phyloP scores from a whole-genome alignment of 2,329 filamentous ascomycete species.

The Sodiomyces alkalinus region DNA sequence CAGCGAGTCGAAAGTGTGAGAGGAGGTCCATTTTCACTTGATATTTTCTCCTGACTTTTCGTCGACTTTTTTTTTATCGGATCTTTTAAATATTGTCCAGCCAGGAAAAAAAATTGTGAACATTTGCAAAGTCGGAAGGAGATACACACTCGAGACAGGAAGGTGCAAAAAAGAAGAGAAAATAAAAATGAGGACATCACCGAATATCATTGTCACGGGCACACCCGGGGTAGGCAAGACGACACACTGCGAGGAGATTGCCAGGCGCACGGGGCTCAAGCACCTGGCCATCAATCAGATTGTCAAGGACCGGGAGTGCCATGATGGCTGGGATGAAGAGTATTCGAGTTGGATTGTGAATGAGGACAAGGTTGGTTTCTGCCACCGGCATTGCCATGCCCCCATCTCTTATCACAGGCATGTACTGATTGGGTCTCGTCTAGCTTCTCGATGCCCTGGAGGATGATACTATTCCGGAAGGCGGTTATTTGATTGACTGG shows the following conservation, averaged over 20 bases:
- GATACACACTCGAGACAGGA: too few relatives aligned
- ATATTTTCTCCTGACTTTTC: too few relatives aligned
- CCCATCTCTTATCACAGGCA: too few relatives aligned
- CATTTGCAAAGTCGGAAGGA: too few relatives aligned
- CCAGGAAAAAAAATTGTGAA: too few relatives aligned
- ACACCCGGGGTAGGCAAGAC: slow-evolving; percentile 95
- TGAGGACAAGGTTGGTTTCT: slow-evolving; percentile 64
- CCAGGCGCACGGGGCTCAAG: slow-evolving; percentile 58
- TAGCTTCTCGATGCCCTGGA: slow-evolving; percentile 82
- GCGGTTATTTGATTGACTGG: slow-evolving; percentile 91
- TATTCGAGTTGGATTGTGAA: slow-evolving; percentile 85
- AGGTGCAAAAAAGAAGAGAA: too few relatives aligned
- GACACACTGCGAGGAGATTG: slow-evolving; percentile 72
- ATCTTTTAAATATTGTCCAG: too few relatives aligned
- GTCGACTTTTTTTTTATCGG: too few relatives aligned
- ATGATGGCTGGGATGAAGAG: slow-evolving; percentile 78
- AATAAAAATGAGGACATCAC: slow-evolving; percentile 9
- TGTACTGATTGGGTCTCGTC: neutral
- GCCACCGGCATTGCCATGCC: neutral
- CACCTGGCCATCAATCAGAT: slow-evolving; percentile 84
- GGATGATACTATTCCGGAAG: slow-evolving; percentile 56
- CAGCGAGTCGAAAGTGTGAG: too few relatives aligned
- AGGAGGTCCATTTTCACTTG: too few relatives aligned
- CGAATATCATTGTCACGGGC: slow-evolving; percentile 85
- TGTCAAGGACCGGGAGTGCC: slow-evolving; percentile 75